Percentiles rank a stretch among this genome's conserved stretches.
Conservation (phyloP, 164 flowering plant species). For the Aristolochia californica region DNA sequence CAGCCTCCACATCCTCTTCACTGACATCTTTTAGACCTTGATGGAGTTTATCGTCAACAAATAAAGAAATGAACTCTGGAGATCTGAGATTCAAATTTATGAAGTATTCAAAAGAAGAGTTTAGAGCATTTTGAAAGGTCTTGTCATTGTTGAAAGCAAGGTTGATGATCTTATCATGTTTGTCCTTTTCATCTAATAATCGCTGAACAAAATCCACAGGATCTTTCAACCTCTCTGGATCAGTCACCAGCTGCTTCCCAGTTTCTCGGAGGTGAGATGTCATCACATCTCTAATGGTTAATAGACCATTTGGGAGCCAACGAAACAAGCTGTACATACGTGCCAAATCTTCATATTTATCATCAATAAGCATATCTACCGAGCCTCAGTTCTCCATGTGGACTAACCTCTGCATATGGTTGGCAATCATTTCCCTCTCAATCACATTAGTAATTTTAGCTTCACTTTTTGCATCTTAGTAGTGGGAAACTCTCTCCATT, state of each 20-base stretch:
- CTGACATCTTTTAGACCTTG: constrained; percentile 55
- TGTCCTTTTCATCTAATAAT: constrained; percentile 73
- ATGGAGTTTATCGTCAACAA: constrained; percentile 60
- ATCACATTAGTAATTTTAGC: constrained; percentile 74
- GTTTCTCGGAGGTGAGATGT: constrained; percentile 75
- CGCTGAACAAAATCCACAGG: constrained; percentile 91
- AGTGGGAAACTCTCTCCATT: constrained; percentile 72
- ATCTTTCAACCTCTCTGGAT: constrained; percentile 81
- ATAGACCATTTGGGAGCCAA: constrained; percentile 71
- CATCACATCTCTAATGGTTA: constrained; percentile 71
- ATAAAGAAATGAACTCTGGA: constrained; percentile 61
- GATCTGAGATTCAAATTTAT: constrained; percentile 76
- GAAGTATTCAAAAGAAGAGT: constrained; percentile 83
- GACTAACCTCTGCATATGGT: constrained; percentile 79
- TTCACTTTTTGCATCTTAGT: constrained; percentile 64
- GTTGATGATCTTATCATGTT: constrained; percentile 65
- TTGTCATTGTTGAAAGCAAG: constrained; percentile 69
- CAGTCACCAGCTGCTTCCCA: constrained; percentile 82
- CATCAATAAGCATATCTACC: constrained; percentile 85
- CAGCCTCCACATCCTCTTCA: constrained; percentile 50
- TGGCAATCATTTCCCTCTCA: constrained; percentile 92
- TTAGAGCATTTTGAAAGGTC: constrained; percentile 87
- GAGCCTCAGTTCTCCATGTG: constrained; percentile 95
- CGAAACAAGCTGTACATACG: constrained; percentile 78
- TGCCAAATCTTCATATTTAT: constrained; percentile 76